Evolutionary conservation across 2,329 filamentous ascomycete genomes (phyloP), one percentile per base, ranked within the genome.

Genomic region (Magnaporthiopsis rhizophila): DNA sequence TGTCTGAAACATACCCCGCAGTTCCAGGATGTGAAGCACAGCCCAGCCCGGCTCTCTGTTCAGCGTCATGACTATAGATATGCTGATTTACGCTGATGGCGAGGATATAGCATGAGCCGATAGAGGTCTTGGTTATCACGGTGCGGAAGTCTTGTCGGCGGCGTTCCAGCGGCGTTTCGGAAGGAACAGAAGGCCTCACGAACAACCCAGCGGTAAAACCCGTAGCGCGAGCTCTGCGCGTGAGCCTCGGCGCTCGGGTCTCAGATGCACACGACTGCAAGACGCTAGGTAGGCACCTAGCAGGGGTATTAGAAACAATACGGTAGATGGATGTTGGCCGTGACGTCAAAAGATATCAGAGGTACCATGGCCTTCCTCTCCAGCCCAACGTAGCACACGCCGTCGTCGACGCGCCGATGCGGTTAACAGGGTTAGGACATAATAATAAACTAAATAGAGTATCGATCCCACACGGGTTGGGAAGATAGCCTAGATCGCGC

Each of bases 1-100:
- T 3, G 34, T 7, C 18, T 21, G 4, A 18, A 32, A 74, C 79
- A 69, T 72, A 86, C 85, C 70, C 89, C 86, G 66, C 80, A 79
- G 69, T 88, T 88, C 70, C 86, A 89, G 69, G 84, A 85, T 76
- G 87, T 85, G 4, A 89, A 78, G 68, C 85, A 89, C 3, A 89
- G 26, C 79, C 85, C 86, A 89, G 3, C 82, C 86, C 2, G 26
- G 85, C 70, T 74, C 86, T 15, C 86, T 86, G 30, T 84, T 74
- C 2, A 88, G 78, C 1, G 78, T 78, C 77, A 86, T 82, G 0
- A 88, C 73, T 0, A 88, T 79, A 3, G 81, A 80, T 3, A 89
- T 73, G 69, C 89, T 89, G 3, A 81, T 79, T 7, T 26, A 64
- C 80, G 66, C 82, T 86, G 67, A 83, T 86, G 18, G 79, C 72